Conservation (phyloP, 805 yeast species). For the Candida berthetii region DNA sequence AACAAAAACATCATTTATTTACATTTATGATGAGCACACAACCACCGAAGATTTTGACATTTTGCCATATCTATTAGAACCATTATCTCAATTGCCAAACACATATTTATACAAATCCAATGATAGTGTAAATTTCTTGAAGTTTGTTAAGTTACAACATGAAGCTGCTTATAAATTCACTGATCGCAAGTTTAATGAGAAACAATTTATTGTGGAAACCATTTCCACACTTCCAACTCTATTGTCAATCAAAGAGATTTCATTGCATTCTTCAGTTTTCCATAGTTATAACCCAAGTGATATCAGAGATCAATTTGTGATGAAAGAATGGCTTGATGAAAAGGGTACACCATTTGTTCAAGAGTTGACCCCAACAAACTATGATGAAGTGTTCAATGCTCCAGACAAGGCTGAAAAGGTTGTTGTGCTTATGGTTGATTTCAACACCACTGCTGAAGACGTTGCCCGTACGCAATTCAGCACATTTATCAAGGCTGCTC, state of each 20-base stretch:
- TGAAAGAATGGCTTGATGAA: constrained; percentile 39
- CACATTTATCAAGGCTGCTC: constrained; percentile 36
- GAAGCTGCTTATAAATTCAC: constrained; percentile 25
- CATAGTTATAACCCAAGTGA: constrained; percentile 63
- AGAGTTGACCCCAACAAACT: constrained; percentile 39
- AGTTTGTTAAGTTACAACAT: constrained; percentile 35
- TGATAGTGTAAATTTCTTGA: constrained; percentile 31
- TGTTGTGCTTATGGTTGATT: neutral
- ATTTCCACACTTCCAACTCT: constrained; percentile 59
- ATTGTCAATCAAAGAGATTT: constrained; percentile 51
- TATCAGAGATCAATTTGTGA: constrained; percentile 40
- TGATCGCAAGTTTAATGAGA: constrained; percentile 36
- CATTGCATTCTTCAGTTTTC: constrained; percentile 43
- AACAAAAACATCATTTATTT: constrained; percentile 46
- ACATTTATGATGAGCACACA: constrained; percentile 42
- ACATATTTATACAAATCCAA: constrained; percentile 46
- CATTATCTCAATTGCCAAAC: constrained; percentile 52
- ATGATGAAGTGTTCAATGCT: neutral
- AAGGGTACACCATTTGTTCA: constrained; percentile 42
- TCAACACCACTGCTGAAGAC: neutral
- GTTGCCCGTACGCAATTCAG: constrained; percentile 18
- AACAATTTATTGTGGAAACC: constrained; percentile 42
- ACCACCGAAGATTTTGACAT: constrained; percentile 58
- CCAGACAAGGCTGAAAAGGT: constrained; percentile 1
- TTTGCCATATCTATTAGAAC: constrained; percentile 54